These are phyloP conservation scores for Handroanthus guayacan DNA, from an alignment of 257 asterid species.

Conservation along the genomic window DNA sequence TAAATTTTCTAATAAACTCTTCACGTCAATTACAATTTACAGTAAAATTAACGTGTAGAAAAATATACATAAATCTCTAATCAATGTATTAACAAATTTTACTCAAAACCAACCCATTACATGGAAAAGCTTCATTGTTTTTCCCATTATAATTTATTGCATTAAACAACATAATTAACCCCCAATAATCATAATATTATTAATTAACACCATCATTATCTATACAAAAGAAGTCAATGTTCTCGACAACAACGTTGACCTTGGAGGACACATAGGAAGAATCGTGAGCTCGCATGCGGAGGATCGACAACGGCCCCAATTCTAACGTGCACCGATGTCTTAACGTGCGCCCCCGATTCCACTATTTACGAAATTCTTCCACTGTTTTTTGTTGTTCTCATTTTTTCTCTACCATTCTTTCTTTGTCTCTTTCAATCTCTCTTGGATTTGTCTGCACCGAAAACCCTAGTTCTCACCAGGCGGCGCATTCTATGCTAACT, in stretches of 20 bases:
- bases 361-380: constrained; percentile 29
- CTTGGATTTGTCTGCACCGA: constrained; percentile 39
- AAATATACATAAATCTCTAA: too few relatives aligned
- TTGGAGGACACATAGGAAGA: constrained; percentile 39
- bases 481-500: constrained; percentile 37
- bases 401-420: constrained; percentile 38
- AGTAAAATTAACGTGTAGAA: too few relatives aligned
- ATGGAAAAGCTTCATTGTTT: background rate
- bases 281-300: constrained; percentile 44
- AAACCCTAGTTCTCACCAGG: constrained; percentile 47
- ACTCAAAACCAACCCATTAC: too few relatives aligned
- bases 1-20: too few relatives aligned
- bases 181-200: too few relatives aligned
- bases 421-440: constrained; percentile 28
- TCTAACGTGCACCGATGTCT: constrained; percentile 42
- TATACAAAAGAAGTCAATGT: background rate
- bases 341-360: constrained; percentile 46
- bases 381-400: constrained; percentile 26
- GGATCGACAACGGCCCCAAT: constrained; percentile 30
- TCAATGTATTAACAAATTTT: too few relatives aligned
- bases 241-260: constrained; percentile 2
- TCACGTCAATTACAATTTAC: too few relatives aligned
- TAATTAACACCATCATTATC: background rate
- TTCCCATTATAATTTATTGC: background rate
- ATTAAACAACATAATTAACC: background rate